A percentile compares a stretch with the other conserved stretches of the same genome.
These are phyloP conservation scores for Amesomyces nigricolor DNA, from an alignment of 2,329 filamentous ascomycete species.

Conservation along the genomic window DNA sequence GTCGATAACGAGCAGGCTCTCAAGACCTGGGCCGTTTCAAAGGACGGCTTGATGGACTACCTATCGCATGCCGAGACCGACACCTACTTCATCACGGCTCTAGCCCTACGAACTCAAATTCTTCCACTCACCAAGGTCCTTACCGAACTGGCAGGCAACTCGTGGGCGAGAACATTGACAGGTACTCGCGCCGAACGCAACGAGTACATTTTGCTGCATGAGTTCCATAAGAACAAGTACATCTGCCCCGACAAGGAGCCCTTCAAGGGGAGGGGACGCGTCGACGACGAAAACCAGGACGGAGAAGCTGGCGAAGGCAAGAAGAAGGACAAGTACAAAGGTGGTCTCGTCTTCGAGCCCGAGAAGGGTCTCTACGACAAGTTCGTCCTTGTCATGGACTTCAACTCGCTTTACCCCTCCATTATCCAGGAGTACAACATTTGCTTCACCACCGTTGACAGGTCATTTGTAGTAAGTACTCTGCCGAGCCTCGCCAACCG, in stretches of 20 bases:
- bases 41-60: conserved; percentile 86
- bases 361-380: conserved; percentile 98
- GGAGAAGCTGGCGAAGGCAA: conserved; percentile 70
- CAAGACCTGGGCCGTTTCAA: conserved; percentile 77
- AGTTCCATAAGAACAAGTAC: conserved; percentile 95
- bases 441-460: conserved; percentile 95
- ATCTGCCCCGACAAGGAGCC: conserved; percentile 94
- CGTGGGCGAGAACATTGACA: conserved; percentile 92
- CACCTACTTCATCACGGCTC: conserved; percentile 89
- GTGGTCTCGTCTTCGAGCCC: conserved; percentile 95
- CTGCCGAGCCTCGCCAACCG: not conserved
- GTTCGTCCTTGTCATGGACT: conserved; percentile 98
- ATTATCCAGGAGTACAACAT: conserved; percentile 99
- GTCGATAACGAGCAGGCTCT: conserved; percentile 83
- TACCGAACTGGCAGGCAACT: conserved; percentile 95
- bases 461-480: conserved; percentile 59
- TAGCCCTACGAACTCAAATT: conserved; percentile 85
- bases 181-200: conserved; percentile 96
- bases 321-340: conserved; percentile 99
- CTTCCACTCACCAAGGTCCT: conserved; percentile 89
- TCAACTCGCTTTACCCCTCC: conserved; percentile 96
- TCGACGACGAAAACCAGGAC: conserved; percentile 64
- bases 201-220: conserved; percentile 97
- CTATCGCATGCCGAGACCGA: conserved; percentile 91
- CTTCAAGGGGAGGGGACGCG: conserved; percentile 67